Evolutionary conservation across 2,329 filamentous ascomycete genomes (phyloP).

Genomic region (Aspergillus thermomutatus): DNA sequence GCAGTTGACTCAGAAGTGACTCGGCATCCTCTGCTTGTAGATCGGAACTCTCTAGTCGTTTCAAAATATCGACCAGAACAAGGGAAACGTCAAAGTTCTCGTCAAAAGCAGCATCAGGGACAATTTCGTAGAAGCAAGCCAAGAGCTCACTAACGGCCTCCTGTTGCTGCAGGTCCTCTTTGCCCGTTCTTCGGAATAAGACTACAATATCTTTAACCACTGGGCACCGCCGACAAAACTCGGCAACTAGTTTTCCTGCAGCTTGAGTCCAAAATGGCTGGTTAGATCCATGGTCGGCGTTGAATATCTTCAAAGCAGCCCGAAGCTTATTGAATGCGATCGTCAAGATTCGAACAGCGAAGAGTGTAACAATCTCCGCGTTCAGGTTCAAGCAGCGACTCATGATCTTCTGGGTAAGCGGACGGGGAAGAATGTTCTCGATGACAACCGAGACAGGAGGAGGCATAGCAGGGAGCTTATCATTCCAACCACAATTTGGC

Average conservation of each 20-base stretch:
- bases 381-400: conserved; percentile 75
- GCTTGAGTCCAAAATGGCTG: conserved; percentile 67
- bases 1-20: conserved; percentile 68
- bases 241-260: conserved; percentile 62
- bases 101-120: conserved; percentile 74
- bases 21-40: conserved; percentile 49
- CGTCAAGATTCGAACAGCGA: conserved; percentile 75
- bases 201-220: conserved; percentile 76
- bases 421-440: conserved; percentile 80
- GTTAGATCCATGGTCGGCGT: conserved; percentile 42
- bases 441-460: conserved; percentile 76
- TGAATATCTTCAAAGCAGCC: conserved; percentile 60
- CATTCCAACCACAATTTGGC: conserved; percentile 63
- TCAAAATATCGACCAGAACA: conserved; percentile 66
- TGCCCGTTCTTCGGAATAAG: conserved; percentile 66
- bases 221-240: conserved; percentile 76
- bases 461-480: conserved; percentile 62
- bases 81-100: conserved; percentile 87
- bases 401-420: conserved; percentile 75
- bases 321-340: conserved; percentile 76
- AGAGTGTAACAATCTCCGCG: conserved; percentile 76
- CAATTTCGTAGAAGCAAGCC: conserved; percentile 77
- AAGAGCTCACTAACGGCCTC: conserved; percentile 77
- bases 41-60: conserved; percentile 52
- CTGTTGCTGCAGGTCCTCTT: conserved; percentile 69